These are phyloP conservation scores for Erigeron philadelphicus DNA, from an alignment of 140 eudicot species.

Conservation along the genomic window DNA sequence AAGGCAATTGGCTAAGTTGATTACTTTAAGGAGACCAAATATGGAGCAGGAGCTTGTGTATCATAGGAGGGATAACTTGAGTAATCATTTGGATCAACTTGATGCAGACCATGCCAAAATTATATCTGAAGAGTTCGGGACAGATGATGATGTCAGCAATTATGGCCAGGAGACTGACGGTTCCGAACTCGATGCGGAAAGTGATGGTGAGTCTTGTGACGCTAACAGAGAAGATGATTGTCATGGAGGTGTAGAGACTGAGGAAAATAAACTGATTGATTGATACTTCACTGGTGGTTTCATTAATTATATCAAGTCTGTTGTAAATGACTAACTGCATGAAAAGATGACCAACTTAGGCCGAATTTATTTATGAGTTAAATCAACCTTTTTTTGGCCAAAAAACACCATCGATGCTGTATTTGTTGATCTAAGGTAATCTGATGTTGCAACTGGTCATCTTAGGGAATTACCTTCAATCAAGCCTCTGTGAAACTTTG, in stretches of 20 bases:
- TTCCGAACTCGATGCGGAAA: conserved; percentile 29
- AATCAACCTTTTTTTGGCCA: too few species aligned
- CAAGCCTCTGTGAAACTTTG: too few species aligned
- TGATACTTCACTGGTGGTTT: background rate
- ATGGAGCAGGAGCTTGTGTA: conserved; percentile 46
- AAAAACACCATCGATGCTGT: too few species aligned
- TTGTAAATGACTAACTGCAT: background rate
- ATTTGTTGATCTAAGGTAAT: too few species aligned
- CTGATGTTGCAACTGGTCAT: too few species aligned
- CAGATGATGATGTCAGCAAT: conserved; percentile 22
- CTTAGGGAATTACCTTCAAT: too few species aligned
- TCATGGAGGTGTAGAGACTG: conserved; percentile 3
- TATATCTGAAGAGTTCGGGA: conserved; percentile 18
- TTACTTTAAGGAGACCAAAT: conserved; percentile 62
- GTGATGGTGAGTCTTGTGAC: conserved; percentile 33
- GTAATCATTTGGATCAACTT: conserved; percentile 20
- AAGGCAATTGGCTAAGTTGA: conserved; percentile 61
- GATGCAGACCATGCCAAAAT: conserved; percentile 23
- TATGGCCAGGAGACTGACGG: conserved; percentile 21
- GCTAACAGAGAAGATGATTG: conserved; percentile 33
- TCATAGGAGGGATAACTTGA: conserved; percentile 38
- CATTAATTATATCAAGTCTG: background rate
- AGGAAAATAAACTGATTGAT: conserved; percentile 13
- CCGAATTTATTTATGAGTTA: too few species aligned
- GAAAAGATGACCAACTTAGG: too few species aligned